phyloP scores from a whole-genome alignment of 306 rosid species.

The Dryas octopetala region DNA sequence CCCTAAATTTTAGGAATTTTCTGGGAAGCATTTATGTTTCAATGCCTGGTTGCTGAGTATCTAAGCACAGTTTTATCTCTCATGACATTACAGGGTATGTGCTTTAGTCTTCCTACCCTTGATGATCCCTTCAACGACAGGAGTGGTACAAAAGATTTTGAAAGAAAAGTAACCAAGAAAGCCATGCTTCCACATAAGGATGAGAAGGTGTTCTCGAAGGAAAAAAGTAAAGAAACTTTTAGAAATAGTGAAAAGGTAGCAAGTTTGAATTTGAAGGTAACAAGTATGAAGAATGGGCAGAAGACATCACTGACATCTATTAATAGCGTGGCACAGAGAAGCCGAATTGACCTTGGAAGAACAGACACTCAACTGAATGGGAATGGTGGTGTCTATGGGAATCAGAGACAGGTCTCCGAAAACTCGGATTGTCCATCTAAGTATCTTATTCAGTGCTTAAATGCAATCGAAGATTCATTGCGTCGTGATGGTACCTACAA shows the following conservation, averaged over 20 bases:
- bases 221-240: slow-evolving; percentile 33
- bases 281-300: slow-evolving; percentile 21
- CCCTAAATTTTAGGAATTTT: background rate
- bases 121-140: slow-evolving; percentile 91
- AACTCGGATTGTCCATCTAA: slow-evolving; percentile 60
- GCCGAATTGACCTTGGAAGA: slow-evolving; percentile 23
- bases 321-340: slow-evolving; percentile 19
- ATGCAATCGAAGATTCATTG: slow-evolving; percentile 69
- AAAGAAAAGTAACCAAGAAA: slow-evolving; percentile 33
- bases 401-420: slow-evolving; percentile 30
- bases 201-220: slow-evolving; percentile 32
- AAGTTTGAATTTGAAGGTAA: slow-evolving; percentile 13
- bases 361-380: slow-evolving; percentile 29
- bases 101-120: slow-evolving; percentile 79
- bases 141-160: slow-evolving; percentile 45
- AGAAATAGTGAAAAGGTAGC: slow-evolving; percentile 17
- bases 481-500: slow-evolving; percentile 45
- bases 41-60: too few relatives aligned
- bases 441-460: slow-evolving; percentile 76
- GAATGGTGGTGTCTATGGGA: slow-evolving; percentile 21
- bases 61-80: slow-evolving; percentile 11
- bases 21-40: background rate
- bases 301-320: slow-evolving; percentile 17
- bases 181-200: slow-evolving; percentile 25
- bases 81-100: slow-evolving; percentile 72